Percentiles rank a stretch among this genome's conserved stretches.
Conservation (phyloP, 2,329 filamentous ascomycete species). For the Colletotrichum tropicale region DNA sequence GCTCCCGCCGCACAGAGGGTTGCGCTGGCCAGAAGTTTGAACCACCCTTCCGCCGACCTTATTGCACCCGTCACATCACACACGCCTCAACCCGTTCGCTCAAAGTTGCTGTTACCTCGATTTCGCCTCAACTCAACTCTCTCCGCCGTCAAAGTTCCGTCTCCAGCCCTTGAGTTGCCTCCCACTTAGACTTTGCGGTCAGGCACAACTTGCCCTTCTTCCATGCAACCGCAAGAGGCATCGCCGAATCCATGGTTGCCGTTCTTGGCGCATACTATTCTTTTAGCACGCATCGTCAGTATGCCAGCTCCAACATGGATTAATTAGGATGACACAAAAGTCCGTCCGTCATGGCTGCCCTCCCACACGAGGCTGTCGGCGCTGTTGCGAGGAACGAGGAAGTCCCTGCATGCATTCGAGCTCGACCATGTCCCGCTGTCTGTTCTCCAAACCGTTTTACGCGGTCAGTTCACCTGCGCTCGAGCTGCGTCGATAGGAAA, state of each 20-base stretch:
- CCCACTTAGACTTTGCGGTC: neutral
- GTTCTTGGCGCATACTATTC: neutral
- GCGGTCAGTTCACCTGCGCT: neutral
- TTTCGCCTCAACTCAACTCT: neutral
- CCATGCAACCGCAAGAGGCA: neutral
- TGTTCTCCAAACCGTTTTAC: constrained; percentile 13
- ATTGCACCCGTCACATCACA: neutral
- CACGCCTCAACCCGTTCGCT: neutral
- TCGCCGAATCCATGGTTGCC: neutral
- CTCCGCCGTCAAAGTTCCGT: neutral
- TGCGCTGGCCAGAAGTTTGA: constrained; percentile 4
- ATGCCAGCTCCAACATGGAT: constrained; percentile 3
- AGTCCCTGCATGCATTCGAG: constrained; percentile 16
- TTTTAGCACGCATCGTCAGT: neutral
- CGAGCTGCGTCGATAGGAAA: neutral
- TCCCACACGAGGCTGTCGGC: neutral
- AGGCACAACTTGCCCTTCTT: neutral
- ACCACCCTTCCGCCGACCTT: neutral
- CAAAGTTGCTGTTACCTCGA: neutral
- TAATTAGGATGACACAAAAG: constrained; percentile 14
- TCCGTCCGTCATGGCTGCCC: constrained; percentile 3
- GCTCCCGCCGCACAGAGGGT: constrained; percentile 8
- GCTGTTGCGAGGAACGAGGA: neutral
- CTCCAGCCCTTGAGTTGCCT: neutral
- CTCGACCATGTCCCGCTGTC: constrained; percentile 7